phyloP scores from a whole-genome alignment of 768 basidiomycete species.

The Pulveroboletus sp. region DNA sequence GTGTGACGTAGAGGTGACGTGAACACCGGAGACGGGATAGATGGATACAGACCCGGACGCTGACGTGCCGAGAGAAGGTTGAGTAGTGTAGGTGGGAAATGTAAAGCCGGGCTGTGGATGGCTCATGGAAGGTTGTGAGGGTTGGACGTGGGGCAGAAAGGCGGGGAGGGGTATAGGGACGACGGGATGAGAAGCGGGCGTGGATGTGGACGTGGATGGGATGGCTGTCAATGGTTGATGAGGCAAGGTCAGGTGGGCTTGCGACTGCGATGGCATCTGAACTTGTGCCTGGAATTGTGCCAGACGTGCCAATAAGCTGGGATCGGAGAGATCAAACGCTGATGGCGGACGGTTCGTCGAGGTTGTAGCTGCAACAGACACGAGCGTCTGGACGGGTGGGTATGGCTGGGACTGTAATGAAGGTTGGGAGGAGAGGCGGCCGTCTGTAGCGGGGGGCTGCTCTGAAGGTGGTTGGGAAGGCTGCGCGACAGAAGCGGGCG shows the following conservation, averaged over 20 bases:
- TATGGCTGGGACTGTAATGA: neutral
- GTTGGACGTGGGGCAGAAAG: neutral
- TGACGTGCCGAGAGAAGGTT: neutral
- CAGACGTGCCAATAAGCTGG: constrained; percentile 19
- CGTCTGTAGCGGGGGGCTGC: neutral
- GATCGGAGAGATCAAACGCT: constrained; percentile 22
- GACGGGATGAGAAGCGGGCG: neutral
- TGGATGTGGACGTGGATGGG: neutral
- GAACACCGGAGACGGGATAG: neutral
- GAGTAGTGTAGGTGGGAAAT: neutral
- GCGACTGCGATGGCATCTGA: constrained; percentile 7
- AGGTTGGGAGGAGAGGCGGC: neutral
- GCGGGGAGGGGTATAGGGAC: neutral
- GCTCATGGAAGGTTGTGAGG: neutral
- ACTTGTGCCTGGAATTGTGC: constrained; percentile 23
- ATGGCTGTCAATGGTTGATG: constrained; percentile 1
- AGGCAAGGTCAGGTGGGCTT: neutral
- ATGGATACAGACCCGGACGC: neutral
- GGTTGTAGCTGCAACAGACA: neutral
- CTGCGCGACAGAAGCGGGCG: neutral
- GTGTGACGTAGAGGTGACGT: neutral
- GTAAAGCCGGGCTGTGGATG: constrained; percentile 12
- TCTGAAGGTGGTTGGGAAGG: constrained; percentile 6
- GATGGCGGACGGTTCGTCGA: neutral
- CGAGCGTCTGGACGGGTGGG: neutral